Evolutionary conservation across 2,329 filamentous ascomycete genomes (phyloP), one percentile per base, ranked within the genome.

Genomic region (Phialophora verrucosa): DNA sequence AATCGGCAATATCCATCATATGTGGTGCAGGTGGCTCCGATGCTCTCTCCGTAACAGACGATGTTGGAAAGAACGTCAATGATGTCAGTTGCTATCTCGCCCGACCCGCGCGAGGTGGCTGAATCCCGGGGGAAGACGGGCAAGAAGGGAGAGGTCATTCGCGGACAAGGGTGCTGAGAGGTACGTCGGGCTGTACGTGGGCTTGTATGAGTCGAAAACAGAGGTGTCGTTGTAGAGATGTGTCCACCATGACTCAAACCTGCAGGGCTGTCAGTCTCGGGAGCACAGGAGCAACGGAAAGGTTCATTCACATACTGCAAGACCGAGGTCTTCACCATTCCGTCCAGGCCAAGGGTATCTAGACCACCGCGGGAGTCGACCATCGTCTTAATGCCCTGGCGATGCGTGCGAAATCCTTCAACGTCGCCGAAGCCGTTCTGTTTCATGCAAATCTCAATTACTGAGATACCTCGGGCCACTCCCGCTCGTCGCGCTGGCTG

Each of bases 211-310:
- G 2, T 35, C 57, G 29, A 59, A 59, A 12, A 50, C 29, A 2
- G 57, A 59, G 23, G 32, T 58, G 57, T 59, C 57, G 57, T 42
- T 25, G 25, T 59, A 50, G 23, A 59, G 38, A 31, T 59, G 57
- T 6, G 57, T 59, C 57, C 57, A 59, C 57, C 57, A 59, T 17
- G 57, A 59, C 42, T 59, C 57, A 20, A 51, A 59, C 44, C 57
- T 59, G 44, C 17, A 11, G 10, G 47, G 10, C 20, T 11, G 47
- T 50, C 7, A 32, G 32, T 42, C 14, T 10, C 20, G 17, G 27
- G 57, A 12, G 4, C 4, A 31, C 17, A 31, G 27, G 12, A 31
- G 38, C 57, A 59, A 29, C 11, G 55, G 55, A n/a, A 25, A 14
- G 2, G 14, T 35, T n/a, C 14, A 27, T 20, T 10, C n/a, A 51